phyloP scores from a whole-genome alignment of 371 early-diverging fungal species.

The Rhizoclosmatium hyalinum region DNA sequence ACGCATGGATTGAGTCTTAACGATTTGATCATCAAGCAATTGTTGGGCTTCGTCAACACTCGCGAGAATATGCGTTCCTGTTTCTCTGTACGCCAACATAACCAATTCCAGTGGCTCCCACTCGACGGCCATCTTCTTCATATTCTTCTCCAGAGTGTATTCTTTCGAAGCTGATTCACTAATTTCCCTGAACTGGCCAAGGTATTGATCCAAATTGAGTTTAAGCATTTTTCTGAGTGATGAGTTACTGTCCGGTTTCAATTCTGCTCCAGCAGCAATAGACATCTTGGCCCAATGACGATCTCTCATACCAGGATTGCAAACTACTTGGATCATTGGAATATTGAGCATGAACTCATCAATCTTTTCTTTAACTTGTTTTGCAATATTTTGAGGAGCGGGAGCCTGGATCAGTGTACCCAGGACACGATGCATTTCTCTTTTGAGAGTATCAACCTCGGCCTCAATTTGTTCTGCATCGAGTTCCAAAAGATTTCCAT shows the following conservation, averaged over 20 bases:
- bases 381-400: conserved; percentile 60
- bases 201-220: conserved; percentile 51
- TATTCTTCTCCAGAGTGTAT: conserved; percentile 64
- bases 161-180: conserved; percentile 64
- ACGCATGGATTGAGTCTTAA: conserved; percentile 65
- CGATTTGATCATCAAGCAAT: conserved; percentile 65
- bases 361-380: conserved; percentile 61
- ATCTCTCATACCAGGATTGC: conserved; percentile 66
- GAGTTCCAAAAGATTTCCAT: conserved; percentile 61
- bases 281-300: conserved; percentile 61
- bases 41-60: conserved; percentile 64
- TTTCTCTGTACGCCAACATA: conserved; percentile 57
- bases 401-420: conserved; percentile 55
- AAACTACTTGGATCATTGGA: conserved; percentile 60
- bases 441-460: conserved; percentile 55
- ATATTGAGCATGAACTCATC: conserved; percentile 63
- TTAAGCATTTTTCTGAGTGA: conserved; percentile 61
- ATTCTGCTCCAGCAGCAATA: conserved; percentile 45
- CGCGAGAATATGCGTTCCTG: conserved; percentile 57
- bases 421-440: conserved; percentile 60
- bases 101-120: conserved; percentile 60
- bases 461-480: conserved; percentile 62
- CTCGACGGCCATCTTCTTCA: conserved; percentile 61
- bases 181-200: conserved; percentile 55
- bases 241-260: conserved; percentile 57